These are phyloP conservation scores for Ceratocystiopsis minuta DNA, from an alignment of 2,329 filamentous ascomycete genomes.

Conservation along the genomic window DNA sequence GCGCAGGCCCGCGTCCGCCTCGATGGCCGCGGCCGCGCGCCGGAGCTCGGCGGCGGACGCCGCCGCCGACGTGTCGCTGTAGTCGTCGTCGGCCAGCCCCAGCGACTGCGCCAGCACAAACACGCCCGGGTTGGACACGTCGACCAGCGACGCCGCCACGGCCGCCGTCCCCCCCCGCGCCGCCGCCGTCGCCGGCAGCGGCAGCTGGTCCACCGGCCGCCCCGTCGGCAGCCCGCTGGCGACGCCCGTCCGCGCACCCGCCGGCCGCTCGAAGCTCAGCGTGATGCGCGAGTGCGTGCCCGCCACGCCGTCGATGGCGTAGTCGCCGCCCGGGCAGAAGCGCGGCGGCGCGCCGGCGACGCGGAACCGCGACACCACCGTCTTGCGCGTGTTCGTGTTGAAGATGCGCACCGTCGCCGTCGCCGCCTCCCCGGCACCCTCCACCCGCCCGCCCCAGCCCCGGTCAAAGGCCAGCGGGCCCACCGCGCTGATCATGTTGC, in stretches of 20 bases:
- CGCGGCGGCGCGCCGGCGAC: constrained; percentile 17
- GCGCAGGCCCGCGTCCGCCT: constrained; percentile 16
- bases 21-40: constrained; percentile 12
- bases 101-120: constrained; percentile 20
- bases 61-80: too few relatives aligned
- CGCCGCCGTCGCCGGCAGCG: constrained; percentile 7
- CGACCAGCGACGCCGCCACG: constrained; percentile 20
- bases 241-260: constrained; percentile 22
- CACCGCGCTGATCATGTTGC: constrained; percentile 53
- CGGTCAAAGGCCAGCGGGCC: constrained; percentile 46
- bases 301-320: constrained; percentile 22
- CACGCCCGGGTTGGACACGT: constrained; percentile 24
- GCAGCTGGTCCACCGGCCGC: constrained; percentile 16
- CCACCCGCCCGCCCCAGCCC: constrained; percentile 21
- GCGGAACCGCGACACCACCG: constrained; percentile 20
- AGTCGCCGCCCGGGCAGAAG: constrained; percentile 17
- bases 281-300: constrained; percentile 18
- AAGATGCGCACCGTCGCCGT: constrained; percentile 34
- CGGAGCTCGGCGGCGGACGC: constrained; percentile 8
- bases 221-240: constrained; percentile 20
- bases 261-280: constrained; percentile 21
- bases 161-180: constrained; percentile 5
- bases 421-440: neutral
- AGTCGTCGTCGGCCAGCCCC: constrained; percentile 8
- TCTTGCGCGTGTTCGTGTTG: constrained; percentile 55